Base-by-base conservation (phyloP, 1,284 basidiomycete genomes). In the Stygiomarasmius scandens region DNA sequence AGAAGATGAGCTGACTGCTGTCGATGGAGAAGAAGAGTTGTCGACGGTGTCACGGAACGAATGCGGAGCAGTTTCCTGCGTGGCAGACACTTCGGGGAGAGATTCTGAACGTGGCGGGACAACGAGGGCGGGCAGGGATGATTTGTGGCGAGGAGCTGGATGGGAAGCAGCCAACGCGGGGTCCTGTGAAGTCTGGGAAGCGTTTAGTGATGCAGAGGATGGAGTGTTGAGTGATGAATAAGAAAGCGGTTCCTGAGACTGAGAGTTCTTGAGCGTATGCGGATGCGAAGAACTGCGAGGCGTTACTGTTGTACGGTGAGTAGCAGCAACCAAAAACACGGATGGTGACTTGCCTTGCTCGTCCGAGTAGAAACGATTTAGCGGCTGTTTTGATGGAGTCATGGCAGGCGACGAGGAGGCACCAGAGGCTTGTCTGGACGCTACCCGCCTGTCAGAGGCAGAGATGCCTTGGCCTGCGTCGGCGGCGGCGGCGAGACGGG, bases 361-460 rank as follows among this genome's bases (percentile, higher is more conserved):
- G 58, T 87, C 86, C 48, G 81, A 83, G 34, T 77, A 69, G 54
- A 80, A 75, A 58, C 79, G 74, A 27, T 65, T 58, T 58, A 74
- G 59, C 34, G 66, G 58, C 23, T 68, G 64, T 56, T 73, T 74
- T 27, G 71, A 69, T 61, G 78, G 60, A 43, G 60, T 45, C 24
- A 22, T 49, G 47, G 38, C 11, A 12, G 38, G n/a, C 4, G 38
- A 41, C 8, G 38, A 41, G 8, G 38, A 41, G 16, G 14, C 4
- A 5, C 38, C 38, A 19, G 38, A 12, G 8, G 16, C 14, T 16
- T 41, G 38, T 19, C 38, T 41, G 38, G 38, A 5, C 4, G 6
- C 38, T 12, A 4, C n/a, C 6, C 38, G 38, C n/a, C 16, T 41
- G 5, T 41, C 38, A 16, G 38, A n/a, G 5, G n/a, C 38, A 9